Evolutionary conservation across 2,329 filamentous ascomycete species (phyloP).

Genomic region (Arthroderma sp.): DNA sequence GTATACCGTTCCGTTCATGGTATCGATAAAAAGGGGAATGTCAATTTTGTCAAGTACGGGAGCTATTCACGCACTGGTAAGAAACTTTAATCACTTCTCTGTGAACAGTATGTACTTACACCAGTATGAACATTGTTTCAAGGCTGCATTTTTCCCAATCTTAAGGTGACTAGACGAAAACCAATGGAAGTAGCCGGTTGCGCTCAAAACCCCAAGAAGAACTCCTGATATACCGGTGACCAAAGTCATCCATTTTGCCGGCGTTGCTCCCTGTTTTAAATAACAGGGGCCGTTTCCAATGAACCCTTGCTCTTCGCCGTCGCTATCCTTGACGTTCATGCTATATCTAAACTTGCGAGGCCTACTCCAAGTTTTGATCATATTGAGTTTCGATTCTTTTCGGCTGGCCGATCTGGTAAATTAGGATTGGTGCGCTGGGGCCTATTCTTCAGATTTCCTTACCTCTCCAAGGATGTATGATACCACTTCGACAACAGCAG

Average conservation of each 20-base stretch:
- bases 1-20: conserved; percentile 17
- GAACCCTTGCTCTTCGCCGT: background rate
- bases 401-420: too few relatives aligned
- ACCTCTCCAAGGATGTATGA: too few relatives aligned
- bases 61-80: conserved; percentile 2
- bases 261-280: background rate
- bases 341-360: too few relatives aligned
- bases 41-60: conserved; percentile 9
- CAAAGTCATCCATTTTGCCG: background rate
- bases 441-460: too few relatives aligned
- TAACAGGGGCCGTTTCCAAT: background rate
- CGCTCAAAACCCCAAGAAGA: background rate
- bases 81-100: too few relatives aligned
- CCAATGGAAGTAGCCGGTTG: background rate
- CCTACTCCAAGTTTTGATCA: too few relatives aligned
- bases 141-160: background rate
- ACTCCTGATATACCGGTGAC: background rate
- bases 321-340: background rate
- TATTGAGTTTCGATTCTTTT: too few relatives aligned
- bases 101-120: background rate
- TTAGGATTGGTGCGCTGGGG: too few relatives aligned
- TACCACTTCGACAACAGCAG: too few relatives aligned
- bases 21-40: conserved; percentile 5
- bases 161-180: background rate
- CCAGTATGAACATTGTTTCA: conserved; percentile 5